phyloP scores from a whole-genome alignment of 2,329 filamentous ascomycete genomes.

The Cladosporium sp. region DNA sequence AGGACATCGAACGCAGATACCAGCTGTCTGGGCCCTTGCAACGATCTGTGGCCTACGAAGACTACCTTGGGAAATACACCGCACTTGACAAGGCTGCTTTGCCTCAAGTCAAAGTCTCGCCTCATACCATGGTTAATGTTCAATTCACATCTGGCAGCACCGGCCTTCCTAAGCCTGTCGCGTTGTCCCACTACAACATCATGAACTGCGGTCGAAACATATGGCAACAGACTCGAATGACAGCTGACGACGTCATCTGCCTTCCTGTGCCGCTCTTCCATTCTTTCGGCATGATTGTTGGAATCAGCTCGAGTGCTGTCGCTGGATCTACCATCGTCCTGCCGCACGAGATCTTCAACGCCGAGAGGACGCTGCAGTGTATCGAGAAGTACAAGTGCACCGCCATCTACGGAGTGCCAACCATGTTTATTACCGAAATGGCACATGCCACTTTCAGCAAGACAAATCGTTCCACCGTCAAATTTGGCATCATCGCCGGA shows the following conservation, averaged over 20 bases:
- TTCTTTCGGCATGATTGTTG: slow-evolving; percentile 77
- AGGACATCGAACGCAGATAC: slow-evolving; percentile 26
- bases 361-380: slow-evolving; percentile 60
- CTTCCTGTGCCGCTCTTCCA: slow-evolving; percentile 82
- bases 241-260: slow-evolving; percentile 64
- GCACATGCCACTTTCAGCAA: slow-evolving; percentile 2
- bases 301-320: slow-evolving; percentile 66
- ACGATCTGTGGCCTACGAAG: slow-evolving; percentile 21
- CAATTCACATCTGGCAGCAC: slow-evolving; percentile 73
- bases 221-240: slow-evolving; percentile 69
- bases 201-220: slow-evolving; percentile 28
- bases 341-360: slow-evolving; percentile 69
- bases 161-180: slow-evolving; percentile 67
- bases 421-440: slow-evolving; percentile 72
- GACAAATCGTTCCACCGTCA: slow-evolving; percentile 37
- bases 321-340: slow-evolving; percentile 75
- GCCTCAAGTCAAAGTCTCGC: slow-evolving; percentile 22
- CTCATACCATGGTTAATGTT: slow-evolving; percentile 49
- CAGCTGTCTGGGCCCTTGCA: slow-evolving; percentile 15
- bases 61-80: slow-evolving; percentile 22
- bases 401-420: slow-evolving; percentile 74
- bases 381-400: slow-evolving; percentile 55
- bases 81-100: slow-evolving; percentile 15
- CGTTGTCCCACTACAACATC: slow-evolving; percentile 49
- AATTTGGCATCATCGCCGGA: slow-evolving; percentile 66